A percentile compares a stretch with the other conserved stretches of the same genome.
Evolutionary conservation across 2,329 filamentous ascomycete species (phyloP).

Genomic region (Aureobasidium musti): DNA sequence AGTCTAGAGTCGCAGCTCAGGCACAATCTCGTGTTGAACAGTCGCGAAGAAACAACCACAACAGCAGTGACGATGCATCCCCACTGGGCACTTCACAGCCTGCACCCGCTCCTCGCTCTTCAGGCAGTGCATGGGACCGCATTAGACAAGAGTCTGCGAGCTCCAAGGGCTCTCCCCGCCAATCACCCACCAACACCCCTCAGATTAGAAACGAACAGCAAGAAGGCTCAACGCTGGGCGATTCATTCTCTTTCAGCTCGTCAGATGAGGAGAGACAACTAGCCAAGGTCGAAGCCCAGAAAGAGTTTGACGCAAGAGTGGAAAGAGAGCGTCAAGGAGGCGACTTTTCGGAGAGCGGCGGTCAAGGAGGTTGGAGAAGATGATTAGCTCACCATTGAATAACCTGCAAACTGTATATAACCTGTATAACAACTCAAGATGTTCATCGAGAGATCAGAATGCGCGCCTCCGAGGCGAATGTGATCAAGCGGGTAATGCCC

Average conservation of each 20-base stretch:
- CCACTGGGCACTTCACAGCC: neutral
- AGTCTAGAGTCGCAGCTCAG: neutral
- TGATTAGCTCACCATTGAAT: neutral
- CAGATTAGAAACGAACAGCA: slow-evolving; percentile 35
- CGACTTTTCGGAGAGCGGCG: slow-evolving; percentile 42
- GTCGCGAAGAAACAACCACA: slow-evolving; percentile 31
- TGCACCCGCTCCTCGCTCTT: neutral
- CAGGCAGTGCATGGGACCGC: slow-evolving; percentile 50
- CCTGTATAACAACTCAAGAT: neutral
- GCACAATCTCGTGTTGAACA: neutral
- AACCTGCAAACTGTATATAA: neutral
- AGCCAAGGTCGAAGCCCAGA: slow-evolving; percentile 51
- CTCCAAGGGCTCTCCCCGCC: slow-evolving; percentile 1
- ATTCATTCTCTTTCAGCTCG: slow-evolving; percentile 50
- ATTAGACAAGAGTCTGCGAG: slow-evolving; percentile 39
- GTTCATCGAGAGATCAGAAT: no score
- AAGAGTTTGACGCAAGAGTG: slow-evolving; percentile 53
- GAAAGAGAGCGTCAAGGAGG: slow-evolving; percentile 53
- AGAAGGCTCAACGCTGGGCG: slow-evolving; percentile 43
- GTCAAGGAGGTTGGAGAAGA: slow-evolving; percentile 26
- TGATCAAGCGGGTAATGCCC: neutral
- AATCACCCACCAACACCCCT: slow-evolving; percentile 2
- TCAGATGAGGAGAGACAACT: slow-evolving; percentile 48
- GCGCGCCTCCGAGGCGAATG: no score
- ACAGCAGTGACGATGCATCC: neutral